Conservation (phyloP, 352 stramenopile genomes). For the Phytophthora crassamura region DNA sequence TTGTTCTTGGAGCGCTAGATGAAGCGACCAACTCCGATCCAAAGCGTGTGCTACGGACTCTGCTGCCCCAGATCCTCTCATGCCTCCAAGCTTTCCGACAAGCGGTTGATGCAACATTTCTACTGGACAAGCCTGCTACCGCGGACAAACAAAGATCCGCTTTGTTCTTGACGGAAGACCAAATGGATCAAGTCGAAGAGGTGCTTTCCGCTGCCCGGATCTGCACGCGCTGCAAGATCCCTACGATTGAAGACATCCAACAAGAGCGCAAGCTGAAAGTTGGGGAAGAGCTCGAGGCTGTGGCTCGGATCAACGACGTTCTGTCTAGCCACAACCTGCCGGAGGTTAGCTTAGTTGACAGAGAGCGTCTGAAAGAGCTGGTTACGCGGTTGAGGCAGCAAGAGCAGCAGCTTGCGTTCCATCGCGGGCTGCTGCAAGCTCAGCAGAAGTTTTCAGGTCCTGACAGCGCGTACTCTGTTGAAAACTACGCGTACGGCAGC, state of each 20-base stretch:
- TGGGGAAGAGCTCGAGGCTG: constrained; percentile 23
- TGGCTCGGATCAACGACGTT: constrained; percentile 19
- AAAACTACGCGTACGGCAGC: constrained; percentile 68
- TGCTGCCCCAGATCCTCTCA: constrained; percentile 29
- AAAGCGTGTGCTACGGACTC: constrained; percentile 5
- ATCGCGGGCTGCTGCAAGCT: constrained; percentile 29
- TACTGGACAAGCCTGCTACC: not conserved
- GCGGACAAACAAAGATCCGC: not conserved
- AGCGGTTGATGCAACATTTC: constrained; percentile 20
- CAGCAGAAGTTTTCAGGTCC: constrained; percentile 28
- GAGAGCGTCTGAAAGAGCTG: constrained; percentile 11
- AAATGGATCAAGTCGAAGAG: constrained; percentile 17
- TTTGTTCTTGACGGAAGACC: constrained; percentile 1
- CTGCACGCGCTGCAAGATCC: constrained; percentile 14
- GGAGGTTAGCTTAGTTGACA: not conserved
- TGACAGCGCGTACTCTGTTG: constrained; percentile 37
- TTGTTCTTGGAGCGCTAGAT: constrained; percentile 13
- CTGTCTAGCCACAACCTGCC: constrained; percentile 16
- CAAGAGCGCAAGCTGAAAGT: constrained; percentile 9
- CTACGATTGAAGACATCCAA: constrained; percentile 22
- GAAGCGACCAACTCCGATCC: not conserved
- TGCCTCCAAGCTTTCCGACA: constrained; percentile 36
- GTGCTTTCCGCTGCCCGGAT: constrained; percentile 16
- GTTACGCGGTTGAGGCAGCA: constrained; percentile 32
- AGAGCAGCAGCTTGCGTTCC: constrained; percentile 48